Evolutionary conservation across 75 land plant genomes (phyloP), one percentile per base, ranked within the genome.

Genomic region (Pinus albicaulis): DNA sequence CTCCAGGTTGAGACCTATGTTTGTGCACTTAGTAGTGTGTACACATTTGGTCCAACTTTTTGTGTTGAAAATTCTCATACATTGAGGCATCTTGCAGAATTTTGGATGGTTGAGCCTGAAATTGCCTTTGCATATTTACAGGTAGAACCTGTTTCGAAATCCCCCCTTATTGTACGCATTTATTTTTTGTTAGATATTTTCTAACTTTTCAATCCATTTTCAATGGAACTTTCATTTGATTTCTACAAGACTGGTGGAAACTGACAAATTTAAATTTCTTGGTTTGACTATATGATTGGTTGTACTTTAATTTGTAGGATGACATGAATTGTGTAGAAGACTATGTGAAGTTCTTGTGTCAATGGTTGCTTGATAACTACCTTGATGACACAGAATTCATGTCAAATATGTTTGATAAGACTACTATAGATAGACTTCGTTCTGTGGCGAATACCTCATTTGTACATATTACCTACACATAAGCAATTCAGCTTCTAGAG

Each of bases 321-420:
- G 99, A 94, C 72, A 97, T 97, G 99, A 92, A 95, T 81, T 97
- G 93, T 92, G 99, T 98, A 17, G 99, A 98, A 79, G 95, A 88
- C 24, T 98, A 88, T 82, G 94, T 98, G 36, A 89, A 82, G 70
- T 98, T 89, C 73, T 76, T 98, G 57, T 92, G 98, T 75, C 81
- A 95, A 57, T 95, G 99, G 99, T 76, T 98, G 77, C 98, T 98
- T 69, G 99, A 98, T 57, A 77, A 98, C 73, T 98, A 95, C 77
- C n/a, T 77, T 76, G 94, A 91, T 65, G 99, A 98, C 72, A 92
- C 95, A 95, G 86, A 98, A 73, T 95, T 98, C 72, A 88, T 98
- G 86, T 77, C 79, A 2, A 87, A 91, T 28, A 79, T 82, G 70
- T 85, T 69, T 75, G 99, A 98, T 77, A 88, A 91, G 59, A 74